phyloP scores from a whole-genome alignment of 106 monocot genomes.

The Platanthera zijinensis region DNA sequence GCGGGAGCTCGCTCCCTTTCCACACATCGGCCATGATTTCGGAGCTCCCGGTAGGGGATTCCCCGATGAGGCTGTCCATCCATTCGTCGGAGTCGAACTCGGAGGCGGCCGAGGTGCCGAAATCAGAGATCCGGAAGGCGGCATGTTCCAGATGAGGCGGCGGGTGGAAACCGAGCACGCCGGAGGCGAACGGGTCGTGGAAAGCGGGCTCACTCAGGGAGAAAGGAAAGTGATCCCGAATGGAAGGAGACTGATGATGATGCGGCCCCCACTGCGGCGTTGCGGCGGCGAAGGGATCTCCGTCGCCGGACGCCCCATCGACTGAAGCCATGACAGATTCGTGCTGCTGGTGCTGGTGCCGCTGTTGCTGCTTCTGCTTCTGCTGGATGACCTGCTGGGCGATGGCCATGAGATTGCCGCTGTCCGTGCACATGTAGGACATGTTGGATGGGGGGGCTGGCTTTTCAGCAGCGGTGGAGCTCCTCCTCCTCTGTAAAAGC shows the following conservation, averaged over 20 bases:
- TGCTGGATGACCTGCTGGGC: constrained; percentile 97
- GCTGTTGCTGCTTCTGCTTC: constrained; percentile 69
- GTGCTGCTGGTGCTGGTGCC: constrained; percentile 54
- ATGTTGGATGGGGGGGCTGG: constrained; percentile 7
- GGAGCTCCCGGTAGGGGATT: constrained; percentile 31
- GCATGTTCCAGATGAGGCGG: constrained; percentile 11
- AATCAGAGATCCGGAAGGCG: constrained; percentile 23
- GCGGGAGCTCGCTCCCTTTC: constrained; percentile 20
- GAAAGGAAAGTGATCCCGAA: constrained; percentile 27
- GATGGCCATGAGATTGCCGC: constrained; percentile 97
- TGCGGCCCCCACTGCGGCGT: constrained; percentile 21
- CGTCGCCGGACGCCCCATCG: constrained; percentile 10
- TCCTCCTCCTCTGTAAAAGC: not conserved
- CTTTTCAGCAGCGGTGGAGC: not conserved
- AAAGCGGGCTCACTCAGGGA: constrained; percentile 25
- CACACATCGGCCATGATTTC: constrained; percentile 22
- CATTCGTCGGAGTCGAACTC: constrained; percentile 82
- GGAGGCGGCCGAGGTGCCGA: constrained; percentile 4
- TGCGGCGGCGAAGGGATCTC: constrained; percentile 16
- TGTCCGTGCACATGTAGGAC: constrained; percentile 94
- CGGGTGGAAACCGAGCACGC: constrained; percentile 14
- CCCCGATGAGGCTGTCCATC: constrained; percentile 84
- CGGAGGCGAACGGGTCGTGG: constrained; percentile 39
- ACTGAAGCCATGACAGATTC: constrained; percentile 13
- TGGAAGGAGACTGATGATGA: constrained; percentile 4